A percentile compares a stretch with the other conserved stretches of the same genome.
Evolutionary conservation across 202 grass and related monocot species (phyloP).

Genomic region (Digitaria exilis): DNA sequence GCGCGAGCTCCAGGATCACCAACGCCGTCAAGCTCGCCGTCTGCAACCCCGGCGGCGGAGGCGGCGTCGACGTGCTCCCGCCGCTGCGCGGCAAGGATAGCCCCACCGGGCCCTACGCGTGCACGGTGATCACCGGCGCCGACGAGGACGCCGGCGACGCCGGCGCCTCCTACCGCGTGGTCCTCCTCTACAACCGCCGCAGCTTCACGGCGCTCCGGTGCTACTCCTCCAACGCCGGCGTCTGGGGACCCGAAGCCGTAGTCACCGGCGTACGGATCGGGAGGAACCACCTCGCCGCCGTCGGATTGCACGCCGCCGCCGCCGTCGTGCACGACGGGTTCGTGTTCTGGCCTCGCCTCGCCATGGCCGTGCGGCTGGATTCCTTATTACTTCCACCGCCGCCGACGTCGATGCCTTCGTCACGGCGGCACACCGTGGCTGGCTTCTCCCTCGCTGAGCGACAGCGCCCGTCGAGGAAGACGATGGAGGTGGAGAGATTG

Average conservation of each 20-base stretch:
- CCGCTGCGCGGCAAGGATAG: neutral
- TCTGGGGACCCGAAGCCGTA: conserved; percentile 1
- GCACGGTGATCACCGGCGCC: conserved; percentile 40
- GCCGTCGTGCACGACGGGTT: conserved; percentile 16
- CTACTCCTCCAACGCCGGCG: conserved; percentile 5
- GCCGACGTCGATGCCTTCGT: neutral
- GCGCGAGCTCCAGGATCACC: neutral
- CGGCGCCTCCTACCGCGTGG: neutral
- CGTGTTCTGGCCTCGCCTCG: conserved; percentile 36
- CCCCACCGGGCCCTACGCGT: conserved; percentile 12
- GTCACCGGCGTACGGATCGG: conserved; percentile 20
- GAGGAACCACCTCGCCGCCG: neutral
- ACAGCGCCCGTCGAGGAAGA: neutral
- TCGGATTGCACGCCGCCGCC: neutral
- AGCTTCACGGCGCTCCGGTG: conserved; percentile 27
- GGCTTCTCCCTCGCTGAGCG: neutral
- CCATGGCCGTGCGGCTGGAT: neutral
- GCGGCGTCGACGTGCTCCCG: conserved; percentile 13
- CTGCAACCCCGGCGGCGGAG: conserved; percentile 13
- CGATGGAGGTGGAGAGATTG: neutral
- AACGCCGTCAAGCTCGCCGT: conserved; percentile 13
- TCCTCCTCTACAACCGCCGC: conserved; percentile 30
- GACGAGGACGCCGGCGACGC: neutral
- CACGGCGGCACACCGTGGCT: neutral
- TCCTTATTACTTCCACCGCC: neutral